These are phyloP conservation scores for Myxozyma neotropica DNA, from an alignment of 805 yeast genomes.

Conservation along the genomic window DNA sequence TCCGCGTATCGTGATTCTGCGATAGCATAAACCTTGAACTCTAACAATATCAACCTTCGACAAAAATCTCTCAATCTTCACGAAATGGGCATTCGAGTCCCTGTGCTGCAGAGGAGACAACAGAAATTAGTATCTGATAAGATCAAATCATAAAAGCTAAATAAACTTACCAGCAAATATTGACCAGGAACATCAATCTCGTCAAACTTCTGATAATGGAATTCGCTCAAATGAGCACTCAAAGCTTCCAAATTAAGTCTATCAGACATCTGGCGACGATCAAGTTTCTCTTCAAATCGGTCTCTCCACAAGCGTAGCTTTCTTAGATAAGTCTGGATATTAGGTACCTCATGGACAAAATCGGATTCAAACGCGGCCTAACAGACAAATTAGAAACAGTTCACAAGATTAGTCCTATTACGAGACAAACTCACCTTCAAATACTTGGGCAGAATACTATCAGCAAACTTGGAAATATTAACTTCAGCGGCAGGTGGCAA, in stretches of 20 bases:
- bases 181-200: slow-evolving; percentile 98
- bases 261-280: slow-evolving; percentile 64
- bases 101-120: slow-evolving; percentile 44
- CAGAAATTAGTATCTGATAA: neutral
- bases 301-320: slow-evolving; percentile 91
- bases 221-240: slow-evolving; percentile 93
- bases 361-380: slow-evolving; percentile 88
- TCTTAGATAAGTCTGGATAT: slow-evolving; percentile 79
- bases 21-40: slow-evolving; percentile 87
- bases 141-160: no score
- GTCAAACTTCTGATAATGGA: slow-evolving; percentile 97
- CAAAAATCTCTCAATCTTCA: slow-evolving; percentile 89
- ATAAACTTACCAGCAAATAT: slow-evolving; percentile 63
- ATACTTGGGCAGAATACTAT: slow-evolving; percentile 85
- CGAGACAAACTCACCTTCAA: slow-evolving; percentile 51
- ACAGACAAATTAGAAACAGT: slow-evolving; percentile 53
- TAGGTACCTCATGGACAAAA: slow-evolving; percentile 83
- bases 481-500: slow-evolving; percentile 91
- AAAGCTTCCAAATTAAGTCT: slow-evolving; percentile 83
- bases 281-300: slow-evolving; percentile 86
- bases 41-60: slow-evolving; percentile 87
- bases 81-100: slow-evolving; percentile 86
- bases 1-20: slow-evolving; percentile 85
- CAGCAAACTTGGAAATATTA: slow-evolving; percentile 85
- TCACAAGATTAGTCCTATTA: slow-evolving; percentile 52